phyloP scores from a whole-genome alignment of 495 filamentous ascomycete genomes.

The Penicillium manginii region DNA sequence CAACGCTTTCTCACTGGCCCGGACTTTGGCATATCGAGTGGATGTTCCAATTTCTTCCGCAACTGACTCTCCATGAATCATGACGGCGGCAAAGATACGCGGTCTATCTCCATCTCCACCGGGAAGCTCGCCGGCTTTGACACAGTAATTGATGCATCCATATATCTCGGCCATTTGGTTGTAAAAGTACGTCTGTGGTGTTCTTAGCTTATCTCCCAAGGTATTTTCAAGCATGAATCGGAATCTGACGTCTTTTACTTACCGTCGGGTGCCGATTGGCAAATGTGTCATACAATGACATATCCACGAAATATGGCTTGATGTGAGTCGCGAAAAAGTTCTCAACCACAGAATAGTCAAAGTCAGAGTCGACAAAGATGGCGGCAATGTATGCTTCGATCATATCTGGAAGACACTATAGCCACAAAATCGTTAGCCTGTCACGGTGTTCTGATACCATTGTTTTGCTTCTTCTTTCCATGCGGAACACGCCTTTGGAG shows the following conservation, averaged over 20 bases:
- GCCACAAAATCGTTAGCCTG: neutral
- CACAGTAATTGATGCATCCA: constrained; percentile 57
- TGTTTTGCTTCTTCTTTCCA: too few relatives aligned
- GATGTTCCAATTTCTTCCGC: constrained; percentile 64
- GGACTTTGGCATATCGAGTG: constrained; percentile 71
- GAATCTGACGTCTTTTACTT: constrained; percentile 22
- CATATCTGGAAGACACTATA: constrained; percentile 79
- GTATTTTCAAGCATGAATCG: constrained; percentile 30
- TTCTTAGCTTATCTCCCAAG: neutral
- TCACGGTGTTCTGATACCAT: neutral
- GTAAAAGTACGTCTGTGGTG: constrained; percentile 56
- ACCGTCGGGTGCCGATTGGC: constrained; percentile 85
- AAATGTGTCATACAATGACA: constrained; percentile 84
- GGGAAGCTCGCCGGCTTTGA: constrained; percentile 56
- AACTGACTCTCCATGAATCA: constrained; percentile 73
- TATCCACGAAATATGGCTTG: constrained; percentile 81
- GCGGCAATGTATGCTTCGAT: constrained; percentile 90
- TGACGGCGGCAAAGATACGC: constrained; percentile 68
- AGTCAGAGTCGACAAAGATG: constrained; percentile 88
- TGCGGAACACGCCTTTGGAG: constrained; percentile 64
- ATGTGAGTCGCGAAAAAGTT: constrained; percentile 76
- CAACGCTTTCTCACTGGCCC: constrained; percentile 70
- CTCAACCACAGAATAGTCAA: constrained; percentile 73
- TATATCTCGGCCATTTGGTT: constrained; percentile 52
- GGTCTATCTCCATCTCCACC: constrained; percentile 46